phyloP scores from a whole-genome alignment of 1,284 basidiomycete genomes.

The Malassezia pachydermatis region DNA sequence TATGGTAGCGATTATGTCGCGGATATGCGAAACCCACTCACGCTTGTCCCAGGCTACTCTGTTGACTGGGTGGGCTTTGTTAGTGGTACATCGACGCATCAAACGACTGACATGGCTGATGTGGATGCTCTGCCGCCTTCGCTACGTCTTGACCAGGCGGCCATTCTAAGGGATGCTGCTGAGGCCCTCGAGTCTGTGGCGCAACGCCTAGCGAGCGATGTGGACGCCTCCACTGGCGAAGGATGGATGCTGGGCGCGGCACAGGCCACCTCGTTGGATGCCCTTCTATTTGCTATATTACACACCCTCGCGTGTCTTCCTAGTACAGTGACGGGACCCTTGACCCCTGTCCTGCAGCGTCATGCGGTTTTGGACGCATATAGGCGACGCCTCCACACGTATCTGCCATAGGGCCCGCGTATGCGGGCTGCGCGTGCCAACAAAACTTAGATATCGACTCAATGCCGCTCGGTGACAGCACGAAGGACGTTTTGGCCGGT shows the following conservation, averaged over 20 bases:
- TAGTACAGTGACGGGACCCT: background rate
- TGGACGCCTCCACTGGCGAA: background rate
- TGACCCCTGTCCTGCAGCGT: constrained; percentile 1
- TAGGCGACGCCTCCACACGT: constrained; percentile 8
- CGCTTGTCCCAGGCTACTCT: constrained; percentile 11
- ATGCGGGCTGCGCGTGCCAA: too few relatives aligned
- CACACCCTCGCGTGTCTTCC: constrained; percentile 8
- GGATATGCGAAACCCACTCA: constrained; percentile 10
- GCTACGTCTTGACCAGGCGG: constrained; percentile 5
- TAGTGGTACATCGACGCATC: constrained; percentile 9
- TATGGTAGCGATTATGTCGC: constrained; percentile 1
- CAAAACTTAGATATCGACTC: too few relatives aligned
- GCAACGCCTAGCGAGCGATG: constrained; percentile 2
- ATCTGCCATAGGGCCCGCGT: background rate
- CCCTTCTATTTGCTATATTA: constrained; percentile 9
- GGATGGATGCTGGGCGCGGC: constrained; percentile 14
- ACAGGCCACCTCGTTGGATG: constrained; percentile 8
- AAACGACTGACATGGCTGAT: background rate
- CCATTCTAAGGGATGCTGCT: constrained; percentile 2
- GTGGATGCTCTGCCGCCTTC: background rate
- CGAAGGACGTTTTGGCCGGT: constrained; percentile 31
- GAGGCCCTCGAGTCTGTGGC: constrained; percentile 11
- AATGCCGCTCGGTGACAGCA: constrained; percentile 22
- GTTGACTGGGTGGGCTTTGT: constrained; percentile 14
- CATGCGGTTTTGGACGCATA: constrained; percentile 1